Base-by-base conservation (phyloP, 345 rosid genomes). In the Nasturtium officinale region DNA sequence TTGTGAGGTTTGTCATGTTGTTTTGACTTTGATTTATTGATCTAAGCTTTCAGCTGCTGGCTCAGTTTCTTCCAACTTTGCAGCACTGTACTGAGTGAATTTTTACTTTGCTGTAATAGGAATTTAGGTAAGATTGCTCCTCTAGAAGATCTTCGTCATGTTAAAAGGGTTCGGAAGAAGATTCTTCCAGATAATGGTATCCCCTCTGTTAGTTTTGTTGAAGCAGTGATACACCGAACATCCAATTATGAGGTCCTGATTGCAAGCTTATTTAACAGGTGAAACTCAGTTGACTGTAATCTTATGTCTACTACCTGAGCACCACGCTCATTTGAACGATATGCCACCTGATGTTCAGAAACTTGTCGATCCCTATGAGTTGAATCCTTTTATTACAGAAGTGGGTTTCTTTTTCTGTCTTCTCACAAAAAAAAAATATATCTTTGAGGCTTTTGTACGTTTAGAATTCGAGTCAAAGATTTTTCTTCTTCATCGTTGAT, bases 341-440 rank as follows among this genome's bases (percentile, higher is more conserved):
- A 56, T 87, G 48, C 85, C 90, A 10, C 61, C 42, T n/a, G 82
- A 80, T 67, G 72, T 90, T 52, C 81, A 71, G 60, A 86, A 87
- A 67, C 82, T 93, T 37, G 71, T 86, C 12, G 68, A 78, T 71
- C 83, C 89, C 62, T 81, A 86, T 81, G 86, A 87, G 81, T 86
- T 93, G 89, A 81, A 87, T 87, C 86, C 91, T 82, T 89, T 89
- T 80, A 69, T 84, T 59, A 77, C 89, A 65, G 71, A 93, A 85
- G 92, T 89, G 80, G 77, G 96, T 85, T 71, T 72, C 61, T 65
- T 70, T 50, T 78, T 78, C 32, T 67, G 71, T 53, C 16, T 1
- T 73, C 58, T 46, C 45, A 47, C 55, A 32, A 5, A 7, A 23
- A 1, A 32, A 5, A 7, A 23, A 1, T 23, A 65, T 61, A 9